Percentiles rank a stretch among this genome's conserved stretches.
Conservation (phyloP, 176 grass and related monocot genomes). For the Avena atlantica region DNA sequence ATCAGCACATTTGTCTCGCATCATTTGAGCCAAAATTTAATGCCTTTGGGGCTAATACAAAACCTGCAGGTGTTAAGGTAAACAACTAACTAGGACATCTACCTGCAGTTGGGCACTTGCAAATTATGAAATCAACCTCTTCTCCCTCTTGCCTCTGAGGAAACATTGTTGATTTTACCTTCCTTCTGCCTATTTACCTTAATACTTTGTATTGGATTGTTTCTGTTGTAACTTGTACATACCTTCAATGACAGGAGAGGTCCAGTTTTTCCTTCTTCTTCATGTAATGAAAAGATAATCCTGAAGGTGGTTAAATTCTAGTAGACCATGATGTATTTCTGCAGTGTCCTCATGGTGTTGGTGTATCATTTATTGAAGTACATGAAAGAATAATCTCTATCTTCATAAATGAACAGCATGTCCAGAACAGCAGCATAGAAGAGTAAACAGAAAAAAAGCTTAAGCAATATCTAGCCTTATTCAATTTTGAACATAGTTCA, state of each 20-base stretch:
- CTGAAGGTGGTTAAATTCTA: conserved; percentile 11
- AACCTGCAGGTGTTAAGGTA: conserved; percentile 16
- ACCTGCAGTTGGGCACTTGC: conserved; percentile 7
- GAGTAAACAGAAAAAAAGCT: not conserved
- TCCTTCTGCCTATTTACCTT: conserved; percentile 25
- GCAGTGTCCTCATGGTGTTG: conserved; percentile 13
- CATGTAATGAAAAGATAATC: not conserved
- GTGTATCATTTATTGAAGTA: conserved; percentile 8
- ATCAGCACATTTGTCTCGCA: not conserved
- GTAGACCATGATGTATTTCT: conserved; percentile 6
- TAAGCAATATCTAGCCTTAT: conserved; percentile 17
- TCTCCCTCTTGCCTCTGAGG: not conserved
- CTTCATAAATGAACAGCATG: not conserved
- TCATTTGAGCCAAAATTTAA: conserved; percentile 4
- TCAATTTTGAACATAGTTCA: not conserved
- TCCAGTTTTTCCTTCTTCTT: conserved; percentile 1
- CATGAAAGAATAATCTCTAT: not conserved
- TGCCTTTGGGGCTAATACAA: conserved; percentile 3
- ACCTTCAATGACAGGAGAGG: not conserved
- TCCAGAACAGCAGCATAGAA: conserved; percentile 9
- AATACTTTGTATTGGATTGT: conserved; percentile 3
- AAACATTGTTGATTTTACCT: conserved; percentile 30
- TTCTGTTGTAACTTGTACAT: conserved; percentile 10
- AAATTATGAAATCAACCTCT: conserved; percentile 32
- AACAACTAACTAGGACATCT: conserved; percentile 34